Percentiles rank a stretch among this genome's conserved stretches.
These are phyloP conservation scores for Nephelium lappaceum DNA, from an alignment of 345 rosid genomes.

Conservation along the genomic window DNA sequence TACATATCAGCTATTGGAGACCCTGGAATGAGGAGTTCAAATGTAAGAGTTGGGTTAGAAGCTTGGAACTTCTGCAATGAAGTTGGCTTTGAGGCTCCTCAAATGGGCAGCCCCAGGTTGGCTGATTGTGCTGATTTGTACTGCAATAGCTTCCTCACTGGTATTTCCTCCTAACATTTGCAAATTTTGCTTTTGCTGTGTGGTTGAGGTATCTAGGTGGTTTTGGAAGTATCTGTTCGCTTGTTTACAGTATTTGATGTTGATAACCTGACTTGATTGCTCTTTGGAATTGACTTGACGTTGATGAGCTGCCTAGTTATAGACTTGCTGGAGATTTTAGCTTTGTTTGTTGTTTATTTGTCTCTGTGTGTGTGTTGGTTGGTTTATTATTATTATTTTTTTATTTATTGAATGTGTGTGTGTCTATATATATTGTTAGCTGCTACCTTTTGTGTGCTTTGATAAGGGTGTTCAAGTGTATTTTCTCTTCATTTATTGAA, in stretches of 20 bases:
- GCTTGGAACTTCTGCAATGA: slow-evolving; percentile 78
- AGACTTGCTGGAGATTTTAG: not conserved
- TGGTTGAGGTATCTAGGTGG: too few relatives aligned
- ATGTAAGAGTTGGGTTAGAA: slow-evolving; percentile 59
- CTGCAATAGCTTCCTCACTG: slow-evolving; percentile 30
- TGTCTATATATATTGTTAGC: not conserved
- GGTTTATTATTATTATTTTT: not conserved
- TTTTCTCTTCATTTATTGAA: not conserved
- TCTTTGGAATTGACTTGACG: too few relatives aligned
- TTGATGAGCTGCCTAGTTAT: not conserved
- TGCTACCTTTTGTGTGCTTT: not conserved
- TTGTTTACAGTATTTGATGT: too few relatives aligned
- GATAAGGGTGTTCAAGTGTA: not conserved
- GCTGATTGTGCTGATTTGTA: slow-evolving; percentile 61
- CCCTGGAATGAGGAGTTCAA: slow-evolving; percentile 55
- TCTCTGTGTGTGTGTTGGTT: not conserved
- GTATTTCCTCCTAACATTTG: slow-evolving; percentile 16
- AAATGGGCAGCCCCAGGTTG: slow-evolving; percentile 61
- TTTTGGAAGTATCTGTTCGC: not conserved
- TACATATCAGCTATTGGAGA: slow-evolving; percentile 54
- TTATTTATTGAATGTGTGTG: too few relatives aligned
- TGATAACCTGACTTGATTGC: not conserved
- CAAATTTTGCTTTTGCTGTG: too few relatives aligned
- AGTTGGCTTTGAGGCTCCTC: slow-evolving; percentile 58
- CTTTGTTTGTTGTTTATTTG: not conserved